A percentile compares a stretch with the other conserved stretches of the same genome.
Evolutionary conservation across 1,139 yeast genomes (phyloP).

Genomic region (Candida sp.): DNA sequence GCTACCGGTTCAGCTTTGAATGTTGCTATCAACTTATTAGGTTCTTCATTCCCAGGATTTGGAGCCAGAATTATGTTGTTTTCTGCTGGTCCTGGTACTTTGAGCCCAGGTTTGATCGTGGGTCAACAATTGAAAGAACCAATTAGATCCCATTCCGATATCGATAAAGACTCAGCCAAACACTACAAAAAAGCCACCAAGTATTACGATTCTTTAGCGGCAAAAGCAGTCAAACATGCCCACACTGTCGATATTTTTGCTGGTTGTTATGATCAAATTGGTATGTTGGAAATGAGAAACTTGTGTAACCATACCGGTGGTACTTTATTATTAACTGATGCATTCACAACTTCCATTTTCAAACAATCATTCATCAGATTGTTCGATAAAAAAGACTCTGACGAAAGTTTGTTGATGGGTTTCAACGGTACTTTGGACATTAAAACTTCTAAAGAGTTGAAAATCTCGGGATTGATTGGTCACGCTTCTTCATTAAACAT

Average conservation of each 20-base stretch:
- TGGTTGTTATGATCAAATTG: conserved; percentile 98
- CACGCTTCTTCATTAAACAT: conserved; percentile 77
- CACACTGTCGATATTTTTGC: conserved; percentile 94
- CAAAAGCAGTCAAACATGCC: conserved; percentile 66
- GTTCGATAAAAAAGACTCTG: conserved; percentile 74
- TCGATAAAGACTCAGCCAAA: conserved; percentile 73
- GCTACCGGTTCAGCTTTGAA: conserved; percentile 93
- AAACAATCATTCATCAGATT: conserved; percentile 89
- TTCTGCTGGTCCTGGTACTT: conserved; percentile 95
- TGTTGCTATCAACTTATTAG: conserved; percentile 79
- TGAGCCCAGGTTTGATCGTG: conserved; percentile 93
- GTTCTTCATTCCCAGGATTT: conserved; percentile 81
- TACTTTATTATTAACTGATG: conserved; percentile 84
- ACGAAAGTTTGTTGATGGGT: conserved; percentile 82
- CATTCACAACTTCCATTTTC: conserved; percentile 95
- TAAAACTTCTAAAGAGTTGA: conserved; percentile 84
- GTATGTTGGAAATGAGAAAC: conserved; percentile 94
- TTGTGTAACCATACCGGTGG: conserved; percentile 93
- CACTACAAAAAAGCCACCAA: conserved; percentile 90
- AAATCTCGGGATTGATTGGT: conserved; percentile 91
- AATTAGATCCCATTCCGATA: conserved; percentile 94
- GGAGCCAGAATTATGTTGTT: conserved; percentile 92
- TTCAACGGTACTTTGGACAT: conserved; percentile 85
- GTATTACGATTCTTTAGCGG: conserved; percentile 77
- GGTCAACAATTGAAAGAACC: conserved; percentile 93